These are phyloP conservation scores for Coix lacrymajobi DNA, from an alignment of 176 grass and related monocot species.

Conservation along the genomic window DNA sequence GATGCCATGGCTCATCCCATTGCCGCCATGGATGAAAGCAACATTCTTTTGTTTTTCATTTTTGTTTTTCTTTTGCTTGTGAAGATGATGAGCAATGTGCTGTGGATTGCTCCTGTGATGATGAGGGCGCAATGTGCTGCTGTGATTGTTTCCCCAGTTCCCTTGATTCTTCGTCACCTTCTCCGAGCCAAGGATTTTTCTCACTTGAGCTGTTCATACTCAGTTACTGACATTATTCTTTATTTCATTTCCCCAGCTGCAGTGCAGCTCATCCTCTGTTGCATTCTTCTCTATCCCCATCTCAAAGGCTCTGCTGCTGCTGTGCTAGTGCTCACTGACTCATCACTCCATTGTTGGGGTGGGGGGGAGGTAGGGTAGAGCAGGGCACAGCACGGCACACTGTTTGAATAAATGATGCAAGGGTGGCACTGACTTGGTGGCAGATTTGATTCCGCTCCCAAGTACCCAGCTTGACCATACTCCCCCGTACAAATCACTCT, in stretches of 20 bases:
- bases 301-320: not conserved
- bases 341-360: not conserved
- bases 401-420: constrained; percentile 34
- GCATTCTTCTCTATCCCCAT: not conserved
- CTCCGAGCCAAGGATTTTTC: not conserved
- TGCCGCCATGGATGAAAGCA: not conserved
- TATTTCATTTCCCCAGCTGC: not conserved
- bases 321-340: not conserved
- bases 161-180: not conserved
- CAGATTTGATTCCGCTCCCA: constrained; percentile 49
- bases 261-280: not conserved
- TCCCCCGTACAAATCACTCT: constrained; percentile 12
- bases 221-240: not conserved
- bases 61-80: not conserved
- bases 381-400: not conserved
- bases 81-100: constrained; percentile 30
- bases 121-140: constrained; percentile 10
- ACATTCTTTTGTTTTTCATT: not conserved
- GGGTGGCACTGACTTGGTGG: constrained; percentile 65
- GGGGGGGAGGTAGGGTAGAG: not conserved
- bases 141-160: not conserved
- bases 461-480: constrained; percentile 47
- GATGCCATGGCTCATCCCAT: not conserved
- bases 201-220: not conserved
- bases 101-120: constrained; percentile 14